Percentiles rank a stretch among this genome's conserved stretches.
These are phyloP conservation scores for Phyllosticta citriasiana DNA, from an alignment of 2,329 filamentous ascomycete genomes.

Conservation along the genomic window DNA sequence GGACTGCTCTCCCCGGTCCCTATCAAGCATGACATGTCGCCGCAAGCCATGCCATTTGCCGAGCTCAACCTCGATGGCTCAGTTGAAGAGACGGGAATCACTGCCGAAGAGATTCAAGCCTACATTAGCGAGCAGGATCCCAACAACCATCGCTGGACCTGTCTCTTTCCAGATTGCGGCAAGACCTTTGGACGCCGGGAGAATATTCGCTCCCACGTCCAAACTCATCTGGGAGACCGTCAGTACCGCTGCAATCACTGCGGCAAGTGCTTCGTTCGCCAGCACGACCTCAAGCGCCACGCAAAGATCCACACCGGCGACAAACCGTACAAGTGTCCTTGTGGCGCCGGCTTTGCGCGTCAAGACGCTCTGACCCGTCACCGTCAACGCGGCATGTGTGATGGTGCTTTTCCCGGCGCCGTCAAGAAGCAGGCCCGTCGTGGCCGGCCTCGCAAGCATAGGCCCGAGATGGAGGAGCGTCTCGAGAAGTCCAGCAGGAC, in stretches of 20 bases:
- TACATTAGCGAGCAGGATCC: conserved; percentile 39
- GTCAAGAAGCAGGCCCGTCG: conserved; percentile 58
- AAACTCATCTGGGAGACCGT: conserved; percentile 92
- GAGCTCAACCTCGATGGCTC: conserved; percentile 50
- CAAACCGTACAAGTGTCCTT: conserved; percentile 91
- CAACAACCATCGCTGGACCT: conserved; percentile 36
- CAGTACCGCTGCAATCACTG: conserved; percentile 92
- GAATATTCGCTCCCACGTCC: conserved; percentile 97
- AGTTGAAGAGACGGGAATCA: conserved; percentile 71
- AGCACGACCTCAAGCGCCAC: conserved; percentile 94
- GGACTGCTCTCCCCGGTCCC: conserved; percentile 12
- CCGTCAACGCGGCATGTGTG: conserved; percentile 90
- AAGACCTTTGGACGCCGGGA: conserved; percentile 95
- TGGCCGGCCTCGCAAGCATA: conserved; percentile 53
- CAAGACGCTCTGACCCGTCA: conserved; percentile 93
- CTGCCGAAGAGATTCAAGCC: conserved; percentile 58
- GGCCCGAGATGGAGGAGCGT: conserved; percentile 49
- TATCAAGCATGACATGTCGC: conserved; percentile 20
- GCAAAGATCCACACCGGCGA: conserved; percentile 95
- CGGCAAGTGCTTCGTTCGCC: conserved; percentile 89
- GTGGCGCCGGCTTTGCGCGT: conserved; percentile 86
- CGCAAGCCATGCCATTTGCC: conserved; percentile 34
- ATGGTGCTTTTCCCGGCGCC: conserved; percentile 81
- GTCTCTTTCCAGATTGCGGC: conserved; percentile 57
- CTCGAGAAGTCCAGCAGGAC: conserved; percentile 47